Evolutionary conservation across 2,329 filamentous ascomycete species (phyloP), one percentile per base, ranked within the genome.

Genomic region (Massarina eburnea): DNA sequence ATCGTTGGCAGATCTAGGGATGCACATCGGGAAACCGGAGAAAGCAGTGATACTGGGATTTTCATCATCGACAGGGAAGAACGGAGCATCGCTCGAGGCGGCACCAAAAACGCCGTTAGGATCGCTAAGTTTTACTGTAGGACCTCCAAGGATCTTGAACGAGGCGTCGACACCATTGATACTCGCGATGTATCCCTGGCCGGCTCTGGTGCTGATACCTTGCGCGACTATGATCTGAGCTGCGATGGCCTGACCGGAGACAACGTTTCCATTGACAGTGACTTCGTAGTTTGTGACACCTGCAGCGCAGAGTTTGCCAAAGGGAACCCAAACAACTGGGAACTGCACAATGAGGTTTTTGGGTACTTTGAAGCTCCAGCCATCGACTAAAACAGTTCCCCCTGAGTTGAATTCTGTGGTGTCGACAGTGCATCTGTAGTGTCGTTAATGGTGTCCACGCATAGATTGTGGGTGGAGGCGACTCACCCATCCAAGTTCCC

Each of bases 1-100:
- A 33, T 73, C 68, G 26, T 55, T 59, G 19, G 59, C 46, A 18
- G 70, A 72, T 14, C 77, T 67, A 0, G 75, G 76, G 15, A 79
- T 73, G 45, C 76, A 80, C 76, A 79, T 79, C 2, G 76, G 77
- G 40, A 78, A 79, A 0, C 77, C 77, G 10, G 72, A 74, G 58
- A 77, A 79, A 1, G 75, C 72, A 2, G 68, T 71, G 42, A 79
- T 68, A 39, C 71, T 74, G 0, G 77, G 76, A 46, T 72, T 79
- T 45, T 73, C 64, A 43, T 77, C 75, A 49, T 79, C 77, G 1
- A 74, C 74, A 0, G 74, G 73, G 61, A 76, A 77, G 45, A 73
- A 70, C 0, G 73, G 73, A 8, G 48, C 33, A 4, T 44, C 18
- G 6, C 52, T 40, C 8, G 50, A 39, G 15, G 49, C 41, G 3